These are phyloP conservation scores for Bathelium albidoporum DNA, from an alignment of 495 filamentous ascomycete species.

Conservation along the genomic window DNA sequence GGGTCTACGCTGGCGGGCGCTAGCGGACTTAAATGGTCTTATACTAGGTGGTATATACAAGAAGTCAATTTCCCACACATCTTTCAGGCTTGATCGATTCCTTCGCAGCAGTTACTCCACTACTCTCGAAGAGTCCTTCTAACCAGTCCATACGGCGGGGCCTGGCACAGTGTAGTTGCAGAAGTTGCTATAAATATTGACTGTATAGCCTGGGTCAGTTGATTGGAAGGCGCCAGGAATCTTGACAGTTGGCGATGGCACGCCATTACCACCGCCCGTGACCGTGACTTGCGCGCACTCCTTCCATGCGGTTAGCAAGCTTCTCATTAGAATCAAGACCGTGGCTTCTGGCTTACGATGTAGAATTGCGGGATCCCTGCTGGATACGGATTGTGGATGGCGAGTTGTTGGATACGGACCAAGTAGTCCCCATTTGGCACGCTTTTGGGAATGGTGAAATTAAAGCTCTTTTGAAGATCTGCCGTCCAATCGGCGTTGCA, in stretches of 20 bases:
- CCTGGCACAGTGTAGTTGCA: conserved; percentile 41
- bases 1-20: no score
- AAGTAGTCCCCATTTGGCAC: conserved; percentile 23
- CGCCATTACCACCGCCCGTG: conserved; percentile 15
- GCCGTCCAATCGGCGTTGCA: conserved; percentile 14
- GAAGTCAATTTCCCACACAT: neutral
- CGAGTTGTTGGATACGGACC: conserved; percentile 23
- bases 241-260: conserved; percentile 14
- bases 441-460: conserved; percentile 21
- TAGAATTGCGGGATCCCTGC: conserved; percentile 39
- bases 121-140: conserved; percentile 4
- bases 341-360: conserved; percentile 19
- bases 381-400: conserved; percentile 46
- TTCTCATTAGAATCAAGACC: neutral
- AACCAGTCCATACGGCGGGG: conserved; percentile 32
- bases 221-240: conserved; percentile 47
- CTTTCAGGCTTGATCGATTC: neutral
- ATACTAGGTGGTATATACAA: no score
- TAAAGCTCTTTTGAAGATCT: conserved; percentile 34
- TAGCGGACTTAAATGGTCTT: no score
- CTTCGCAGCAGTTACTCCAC: neutral
- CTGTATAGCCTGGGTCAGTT: conserved; percentile 45
- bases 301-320: conserved; percentile 10
- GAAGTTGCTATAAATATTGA: conserved; percentile 45
- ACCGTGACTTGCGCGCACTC: conserved; percentile 21